phyloP scores from a whole-genome alignment of 2,329 filamentous ascomycete genomes.

The Clarireedia monteithiana region DNA sequence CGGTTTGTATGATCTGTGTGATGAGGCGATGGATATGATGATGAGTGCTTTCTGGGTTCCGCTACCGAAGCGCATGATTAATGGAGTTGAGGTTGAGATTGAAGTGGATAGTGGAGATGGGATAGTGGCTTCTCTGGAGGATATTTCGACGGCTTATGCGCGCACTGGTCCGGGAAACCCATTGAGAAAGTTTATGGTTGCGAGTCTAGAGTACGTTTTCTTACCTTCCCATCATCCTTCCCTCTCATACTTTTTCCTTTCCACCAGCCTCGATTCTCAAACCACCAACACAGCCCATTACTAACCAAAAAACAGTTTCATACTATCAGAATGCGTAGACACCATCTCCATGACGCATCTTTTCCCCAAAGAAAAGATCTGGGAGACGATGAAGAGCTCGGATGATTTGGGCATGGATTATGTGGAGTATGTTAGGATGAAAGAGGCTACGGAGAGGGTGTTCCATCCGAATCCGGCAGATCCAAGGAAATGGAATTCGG shows the following conservation, averaged over 20 bases:
- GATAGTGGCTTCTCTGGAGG: too few relatives aligned
- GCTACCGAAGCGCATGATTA: too few relatives aligned
- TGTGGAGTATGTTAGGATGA: not conserved
- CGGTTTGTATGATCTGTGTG: too few relatives aligned
- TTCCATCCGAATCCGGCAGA: not conserved
- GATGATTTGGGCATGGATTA: not conserved
- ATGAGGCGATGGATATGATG: too few relatives aligned
- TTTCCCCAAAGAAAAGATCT: not conserved
- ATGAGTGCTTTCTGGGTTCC: too few relatives aligned
- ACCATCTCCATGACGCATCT: too few relatives aligned
- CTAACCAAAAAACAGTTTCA: not conserved
- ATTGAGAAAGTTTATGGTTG: not conserved
- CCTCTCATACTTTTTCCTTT: too few relatives aligned
- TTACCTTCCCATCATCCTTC: not conserved
- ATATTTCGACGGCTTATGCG: not conserved
- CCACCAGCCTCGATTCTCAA: not conserved
- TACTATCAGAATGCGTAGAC: too few relatives aligned
- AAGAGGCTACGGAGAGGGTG: not conserved
- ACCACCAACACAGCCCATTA: not conserved
- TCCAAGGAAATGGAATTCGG: not conserved
- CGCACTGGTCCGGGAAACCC: not conserved
- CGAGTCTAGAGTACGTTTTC: not conserved
- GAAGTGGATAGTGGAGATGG: too few relatives aligned
- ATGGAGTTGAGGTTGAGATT: too few relatives aligned
- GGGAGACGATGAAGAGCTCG: not conserved